phyloP scores from a whole-genome alignment of 345 rosid species.

The Citrus mangshanensis region DNA sequence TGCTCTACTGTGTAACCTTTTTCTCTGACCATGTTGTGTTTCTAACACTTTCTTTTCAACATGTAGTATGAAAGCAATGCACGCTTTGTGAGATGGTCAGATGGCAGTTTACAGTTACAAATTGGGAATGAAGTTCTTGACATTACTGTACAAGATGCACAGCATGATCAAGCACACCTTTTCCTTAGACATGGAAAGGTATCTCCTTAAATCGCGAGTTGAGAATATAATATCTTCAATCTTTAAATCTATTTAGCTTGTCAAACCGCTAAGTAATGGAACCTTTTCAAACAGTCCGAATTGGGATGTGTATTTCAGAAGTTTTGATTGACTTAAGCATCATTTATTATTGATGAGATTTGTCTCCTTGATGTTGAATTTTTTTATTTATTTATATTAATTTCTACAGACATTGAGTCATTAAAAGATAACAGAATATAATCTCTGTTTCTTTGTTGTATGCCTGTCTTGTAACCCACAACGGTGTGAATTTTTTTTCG shows the following conservation, averaged over 20 bases:
- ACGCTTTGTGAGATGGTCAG: slow-evolving; percentile 99
- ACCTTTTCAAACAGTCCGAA: not conserved
- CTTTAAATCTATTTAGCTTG: not conserved
- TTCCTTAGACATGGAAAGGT: slow-evolving; percentile 96
- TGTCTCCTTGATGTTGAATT: not conserved
- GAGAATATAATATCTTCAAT: not conserved
- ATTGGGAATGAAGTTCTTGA: slow-evolving; percentile 99
- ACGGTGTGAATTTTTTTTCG: not conserved
- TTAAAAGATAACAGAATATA: not conserved
- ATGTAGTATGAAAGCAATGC: slow-evolving; percentile 93
- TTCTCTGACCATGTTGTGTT: not conserved
- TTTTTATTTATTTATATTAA: not conserved
- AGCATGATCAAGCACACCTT: slow-evolving; percentile 91
- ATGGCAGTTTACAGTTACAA: slow-evolving; percentile 91
- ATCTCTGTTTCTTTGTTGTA: not conserved
- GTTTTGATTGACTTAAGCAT: not conserved
- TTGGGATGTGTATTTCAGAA: not conserved
- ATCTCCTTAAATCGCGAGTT: slow-evolving; percentile 15
- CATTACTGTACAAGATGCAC: slow-evolving; percentile 88
- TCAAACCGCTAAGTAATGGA: not conserved
- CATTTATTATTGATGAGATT: not conserved
- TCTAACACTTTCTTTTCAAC: slow-evolving; percentile 23
- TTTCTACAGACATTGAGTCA: not conserved
- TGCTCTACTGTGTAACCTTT: not conserved
- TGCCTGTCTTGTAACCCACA: not conserved